These are phyloP conservation scores for Cadophora malorum DNA, from an alignment of 2,329 filamentous ascomycete species.

Conservation along the genomic window DNA sequence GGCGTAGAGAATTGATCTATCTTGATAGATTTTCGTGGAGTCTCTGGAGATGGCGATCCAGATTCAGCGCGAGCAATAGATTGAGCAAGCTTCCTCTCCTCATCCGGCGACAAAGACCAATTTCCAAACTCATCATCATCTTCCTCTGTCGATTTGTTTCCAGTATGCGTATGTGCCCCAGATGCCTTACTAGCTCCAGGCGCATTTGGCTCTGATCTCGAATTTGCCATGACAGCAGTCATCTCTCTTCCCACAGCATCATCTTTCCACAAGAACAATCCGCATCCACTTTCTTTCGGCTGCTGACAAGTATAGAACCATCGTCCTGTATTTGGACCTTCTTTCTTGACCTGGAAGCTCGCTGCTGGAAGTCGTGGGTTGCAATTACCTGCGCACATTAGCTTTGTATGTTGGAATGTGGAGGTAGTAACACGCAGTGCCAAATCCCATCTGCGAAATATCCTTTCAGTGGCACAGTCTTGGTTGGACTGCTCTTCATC, in stretches of 20 bases:
- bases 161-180: slow-evolving; percentile 28
- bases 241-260: slow-evolving; percentile 56
- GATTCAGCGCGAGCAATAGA: slow-evolving; percentile 24
- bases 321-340: slow-evolving; percentile 56
- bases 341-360: slow-evolving; percentile 57
- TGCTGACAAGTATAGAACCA: slow-evolving; percentile 62
- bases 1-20: slow-evolving; percentile 36
- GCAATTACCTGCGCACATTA: slow-evolving; percentile 54
- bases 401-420: not conserved
- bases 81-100: slow-evolving; percentile 35
- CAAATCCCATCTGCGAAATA: slow-evolving; percentile 47
- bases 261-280: slow-evolving; percentile 64
- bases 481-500: slow-evolving; percentile 23
- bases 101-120: slow-evolving; percentile 36
- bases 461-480: slow-evolving; percentile 40
- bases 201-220: slow-evolving; percentile 49
- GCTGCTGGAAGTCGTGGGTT: slow-evolving; percentile 55
- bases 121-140: slow-evolving; percentile 42
- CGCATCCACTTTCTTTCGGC: slow-evolving; percentile 52
- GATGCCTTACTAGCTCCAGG: slow-evolving; percentile 31
- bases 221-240: slow-evolving; percentile 52
- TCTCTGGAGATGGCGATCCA: slow-evolving; percentile 33
- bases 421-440: slow-evolving; percentile 44
- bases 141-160: slow-evolving; percentile 33
- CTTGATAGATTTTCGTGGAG: slow-evolving; percentile 39